Evolutionary conservation across 805 yeast genomes (phyloP).

Genomic region (Starmera amethionina): DNA sequence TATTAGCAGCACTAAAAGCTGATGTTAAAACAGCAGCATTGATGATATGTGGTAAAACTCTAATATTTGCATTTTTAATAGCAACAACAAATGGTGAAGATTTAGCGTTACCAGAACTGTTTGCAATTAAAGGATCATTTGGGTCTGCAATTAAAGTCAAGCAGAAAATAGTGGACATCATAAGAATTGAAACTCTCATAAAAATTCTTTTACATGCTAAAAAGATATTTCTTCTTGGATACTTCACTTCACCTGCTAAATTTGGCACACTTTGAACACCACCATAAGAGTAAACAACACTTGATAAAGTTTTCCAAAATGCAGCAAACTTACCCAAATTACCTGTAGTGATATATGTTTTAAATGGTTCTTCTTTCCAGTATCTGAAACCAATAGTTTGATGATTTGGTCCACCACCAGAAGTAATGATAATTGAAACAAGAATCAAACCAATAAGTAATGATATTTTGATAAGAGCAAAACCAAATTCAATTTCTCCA

Average conservation of each 20-base stretch:
- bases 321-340: slow-evolving; percentile 18
- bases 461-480: slow-evolving; percentile 31
- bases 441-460: slow-evolving; percentile 38
- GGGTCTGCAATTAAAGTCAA: slow-evolving; percentile 24
- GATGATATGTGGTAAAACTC: slow-evolving; percentile 25
- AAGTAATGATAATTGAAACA: slow-evolving; percentile 31
- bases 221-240: slow-evolving; percentile 24
- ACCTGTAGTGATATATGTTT: slow-evolving; percentile 10
- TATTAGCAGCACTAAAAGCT: slow-evolving; percentile 29
- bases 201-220: slow-evolving; percentile 24
- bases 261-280: slow-evolving; percentile 39
- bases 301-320: slow-evolving; percentile 24
- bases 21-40: slow-evolving; percentile 30
- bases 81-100: slow-evolving; percentile 32
- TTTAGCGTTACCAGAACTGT: slow-evolving; percentile 19
- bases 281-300: slow-evolving; percentile 29
- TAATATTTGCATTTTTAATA: slow-evolving; percentile 35
- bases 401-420: slow-evolving; percentile 34
- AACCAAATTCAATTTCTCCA: slow-evolving; percentile 39
- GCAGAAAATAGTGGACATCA: slow-evolving; percentile 20
- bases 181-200: slow-evolving; percentile 19
- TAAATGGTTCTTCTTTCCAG: slow-evolving; percentile 17
- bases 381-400: slow-evolving; percentile 25
- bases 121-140: slow-evolving; percentile 19
- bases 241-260: slow-evolving; percentile 27